A percentile compares a stretch with the other conserved stretches of the same genome.
phyloP scores from a whole-genome alignment of 192 early-diverging fungal species.

The Mortierella claussenii region DNA sequence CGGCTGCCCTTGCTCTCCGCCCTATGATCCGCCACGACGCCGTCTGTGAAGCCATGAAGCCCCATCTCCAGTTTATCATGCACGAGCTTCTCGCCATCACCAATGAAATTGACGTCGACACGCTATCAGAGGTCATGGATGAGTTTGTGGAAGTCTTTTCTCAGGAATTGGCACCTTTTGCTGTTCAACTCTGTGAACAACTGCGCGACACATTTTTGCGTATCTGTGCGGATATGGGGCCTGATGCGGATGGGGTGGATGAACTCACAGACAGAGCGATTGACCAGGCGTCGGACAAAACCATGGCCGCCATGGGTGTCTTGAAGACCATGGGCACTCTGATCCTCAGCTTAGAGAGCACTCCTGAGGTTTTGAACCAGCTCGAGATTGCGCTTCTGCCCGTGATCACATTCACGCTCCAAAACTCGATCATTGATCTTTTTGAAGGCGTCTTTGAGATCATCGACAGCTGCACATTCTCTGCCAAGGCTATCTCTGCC shows the following conservation, averaged over 20 bases:
- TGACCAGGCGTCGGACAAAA: constrained; percentile 83
- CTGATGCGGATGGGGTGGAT: constrained; percentile 49
- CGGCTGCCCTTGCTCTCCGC: constrained; percentile 84
- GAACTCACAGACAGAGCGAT: constrained; percentile 62
- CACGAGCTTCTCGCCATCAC: constrained; percentile 86
- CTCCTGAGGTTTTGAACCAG: constrained; percentile 80
- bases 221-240: constrained; percentile 68
- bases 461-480: constrained; percentile 88
- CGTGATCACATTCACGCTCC: constrained; percentile 80
- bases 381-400: constrained; percentile 85
- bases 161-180: constrained; percentile 91
- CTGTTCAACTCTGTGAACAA: constrained; percentile 87
- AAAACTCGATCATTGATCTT: constrained; percentile 81
- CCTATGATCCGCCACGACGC: constrained; percentile 80
- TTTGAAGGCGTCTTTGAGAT: constrained; percentile 91
- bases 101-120: constrained; percentile 95
- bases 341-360: constrained; percentile 85
- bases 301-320: constrained; percentile 88
- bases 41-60: constrained; percentile 79
- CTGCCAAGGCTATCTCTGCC: constrained; percentile 82
- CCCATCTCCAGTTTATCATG: constrained; percentile 88
- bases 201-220: constrained; percentile 90
- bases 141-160: constrained; percentile 92
- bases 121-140: constrained; percentile 87
- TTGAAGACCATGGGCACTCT: constrained; percentile 91